Evolutionary conservation across 176 grass and related monocot species (phyloP).

Genomic region (Raddia distichophylla): DNA sequence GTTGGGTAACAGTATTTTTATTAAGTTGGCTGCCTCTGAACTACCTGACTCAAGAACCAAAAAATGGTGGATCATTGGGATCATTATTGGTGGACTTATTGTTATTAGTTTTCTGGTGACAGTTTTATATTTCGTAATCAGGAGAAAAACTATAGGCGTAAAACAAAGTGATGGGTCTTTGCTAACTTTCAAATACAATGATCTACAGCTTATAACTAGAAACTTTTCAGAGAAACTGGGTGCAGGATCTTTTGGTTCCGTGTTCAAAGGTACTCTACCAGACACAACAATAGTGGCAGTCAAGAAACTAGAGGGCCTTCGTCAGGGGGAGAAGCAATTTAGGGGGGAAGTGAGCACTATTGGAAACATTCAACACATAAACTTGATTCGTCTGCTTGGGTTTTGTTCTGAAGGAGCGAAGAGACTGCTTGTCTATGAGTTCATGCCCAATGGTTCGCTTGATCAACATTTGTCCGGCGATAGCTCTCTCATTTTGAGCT

Average conservation of each 20-base stretch:
- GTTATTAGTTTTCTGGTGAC: neutral
- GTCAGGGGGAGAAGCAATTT: constrained; percentile 50
- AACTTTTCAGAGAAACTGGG: constrained; percentile 49
- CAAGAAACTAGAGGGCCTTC: constrained; percentile 38
- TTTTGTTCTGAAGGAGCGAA: constrained; percentile 34
- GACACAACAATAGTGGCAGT: constrained; percentile 34
- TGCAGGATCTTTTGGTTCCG: constrained; percentile 38
- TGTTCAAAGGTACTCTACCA: constrained; percentile 35
- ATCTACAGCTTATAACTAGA: constrained; percentile 29
- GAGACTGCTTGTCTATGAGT: constrained; percentile 45
- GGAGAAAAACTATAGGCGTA: neutral
- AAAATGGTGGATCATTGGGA: constrained; percentile 22
- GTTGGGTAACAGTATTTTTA: constrained; percentile 27
- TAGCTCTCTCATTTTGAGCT: neutral
- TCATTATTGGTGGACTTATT: neutral
- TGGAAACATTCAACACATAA: constrained; percentile 44
- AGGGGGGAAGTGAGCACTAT: constrained; percentile 41
- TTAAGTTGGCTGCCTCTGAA: constrained; percentile 48
- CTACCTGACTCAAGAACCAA: constrained; percentile 15
- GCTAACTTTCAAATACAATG: constrained; percentile 23
- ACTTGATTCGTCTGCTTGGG: constrained; percentile 37
- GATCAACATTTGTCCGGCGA: constrained; percentile 8
- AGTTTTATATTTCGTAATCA: neutral
- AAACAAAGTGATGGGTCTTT: neutral
- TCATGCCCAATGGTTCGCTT: constrained; percentile 39